A percentile compares a stretch with the other conserved stretches of the same genome.
Conservation (phyloP, 495 filamentous ascomycete genomes). For the Xylaria intraflava region DNA sequence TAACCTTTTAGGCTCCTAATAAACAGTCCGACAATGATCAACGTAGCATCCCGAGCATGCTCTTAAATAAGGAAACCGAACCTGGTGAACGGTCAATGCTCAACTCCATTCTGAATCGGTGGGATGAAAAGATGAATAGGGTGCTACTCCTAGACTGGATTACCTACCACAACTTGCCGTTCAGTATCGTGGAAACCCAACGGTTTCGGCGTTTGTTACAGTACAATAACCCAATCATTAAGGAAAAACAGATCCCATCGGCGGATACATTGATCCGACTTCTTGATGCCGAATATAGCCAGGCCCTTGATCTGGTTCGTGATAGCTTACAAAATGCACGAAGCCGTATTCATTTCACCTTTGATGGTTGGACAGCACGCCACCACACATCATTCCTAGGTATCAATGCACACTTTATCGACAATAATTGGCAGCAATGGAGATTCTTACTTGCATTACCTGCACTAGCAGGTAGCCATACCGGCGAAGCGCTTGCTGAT, state of each 20-base stretch:
- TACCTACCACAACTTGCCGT: neutral
- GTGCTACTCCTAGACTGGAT: neutral
- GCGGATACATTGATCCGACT: neutral
- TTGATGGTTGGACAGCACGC: neutral
- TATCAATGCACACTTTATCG: neutral
- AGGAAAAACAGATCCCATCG: neutral
- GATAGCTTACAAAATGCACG: neutral
- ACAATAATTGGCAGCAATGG: neutral
- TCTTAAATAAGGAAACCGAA: neutral
- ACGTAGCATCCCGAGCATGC: neutral
- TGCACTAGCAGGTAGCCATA: neutral
- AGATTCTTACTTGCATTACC: neutral
- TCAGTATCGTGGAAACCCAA: neutral
- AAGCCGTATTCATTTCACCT: neutral
- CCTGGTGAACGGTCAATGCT: neutral
- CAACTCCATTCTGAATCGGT: neutral
- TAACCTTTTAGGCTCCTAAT: too few species aligned
- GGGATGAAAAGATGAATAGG: neutral
- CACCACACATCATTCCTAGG: neutral
- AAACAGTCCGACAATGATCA: too few species aligned
- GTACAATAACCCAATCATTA: neutral
- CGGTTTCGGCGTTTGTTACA: neutral
- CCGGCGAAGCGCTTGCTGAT: neutral
- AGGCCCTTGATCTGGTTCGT: neutral
- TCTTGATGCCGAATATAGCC: neutral